These are phyloP conservation scores for Debaryomycetaceae sp. DNA, from an alignment of 1,139 yeast species.

Conservation along the genomic window DNA sequence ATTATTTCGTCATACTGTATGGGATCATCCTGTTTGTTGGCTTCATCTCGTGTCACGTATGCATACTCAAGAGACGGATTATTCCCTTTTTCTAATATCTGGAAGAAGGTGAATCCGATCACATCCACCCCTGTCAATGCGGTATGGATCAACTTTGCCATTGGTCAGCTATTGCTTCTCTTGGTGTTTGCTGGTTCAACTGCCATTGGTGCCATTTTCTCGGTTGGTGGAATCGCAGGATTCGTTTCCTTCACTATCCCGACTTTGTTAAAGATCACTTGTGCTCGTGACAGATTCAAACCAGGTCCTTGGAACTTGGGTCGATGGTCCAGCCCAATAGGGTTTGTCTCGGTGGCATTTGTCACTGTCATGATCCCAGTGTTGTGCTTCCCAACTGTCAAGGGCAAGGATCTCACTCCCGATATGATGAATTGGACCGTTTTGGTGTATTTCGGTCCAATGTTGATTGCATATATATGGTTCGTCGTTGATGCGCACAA, in stretches of 20 bases:
- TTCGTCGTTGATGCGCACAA: constrained; percentile 56
- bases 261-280: constrained; percentile 56
- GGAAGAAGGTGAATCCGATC: constrained; percentile 49
- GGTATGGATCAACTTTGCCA: constrained; percentile 57
- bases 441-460: constrained; percentile 64
- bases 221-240: constrained; percentile 74
- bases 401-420: constrained; percentile 45
- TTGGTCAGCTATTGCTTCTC: constrained; percentile 57
- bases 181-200: constrained; percentile 65
- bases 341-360: constrained; percentile 38
- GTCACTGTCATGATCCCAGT: constrained; percentile 64
- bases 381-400: constrained; percentile 59
- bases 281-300: constrained; percentile 49
- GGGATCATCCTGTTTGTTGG: constrained; percentile 70
- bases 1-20: constrained; percentile 58
- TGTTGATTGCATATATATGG: constrained; percentile 52
- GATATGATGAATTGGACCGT: constrained; percentile 69
- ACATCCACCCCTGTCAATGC: constrained; percentile 73
- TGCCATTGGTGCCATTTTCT: constrained; percentile 72
- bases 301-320: constrained; percentile 77
- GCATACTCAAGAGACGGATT: constrained; percentile 71
- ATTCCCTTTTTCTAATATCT: constrained; percentile 55
- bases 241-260: constrained; percentile 72
- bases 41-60: constrained; percentile 66
- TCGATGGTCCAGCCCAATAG: constrained; percentile 45